These are phyloP conservation scores for Pyrus hybrid DNA, from an alignment of 331 rosid species.

Conservation along the genomic window DNA sequence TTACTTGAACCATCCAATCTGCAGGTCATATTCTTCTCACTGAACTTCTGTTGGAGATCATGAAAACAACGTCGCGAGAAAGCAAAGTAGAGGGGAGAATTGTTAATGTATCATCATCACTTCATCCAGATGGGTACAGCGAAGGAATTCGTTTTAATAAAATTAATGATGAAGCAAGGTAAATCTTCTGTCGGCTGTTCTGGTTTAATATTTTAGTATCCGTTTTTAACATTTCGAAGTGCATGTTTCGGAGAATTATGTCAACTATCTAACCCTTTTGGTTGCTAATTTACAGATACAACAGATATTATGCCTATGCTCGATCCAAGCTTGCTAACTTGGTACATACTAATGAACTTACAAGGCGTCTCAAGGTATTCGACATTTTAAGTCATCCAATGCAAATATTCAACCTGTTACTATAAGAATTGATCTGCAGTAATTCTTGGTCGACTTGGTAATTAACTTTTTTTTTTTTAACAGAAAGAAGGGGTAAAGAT, in stretches of 20 bases:
- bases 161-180: conserved; percentile 56
- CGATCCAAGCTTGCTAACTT: conserved; percentile 68
- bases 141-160: conserved; percentile 51
- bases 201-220: background rate
- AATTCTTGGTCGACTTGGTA: background rate
- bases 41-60: conserved; percentile 52
- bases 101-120: conserved; percentile 32
- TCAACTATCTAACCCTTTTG: conserved; percentile 13
- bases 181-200: background rate
- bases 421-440: background rate
- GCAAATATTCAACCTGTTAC: background rate
- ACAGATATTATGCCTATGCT: conserved; percentile 39
- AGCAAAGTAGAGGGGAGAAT: conserved; percentile 28
- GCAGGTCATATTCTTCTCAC: conserved; percentile 74
- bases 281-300: conserved; percentile 33
- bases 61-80: conserved; percentile 22
- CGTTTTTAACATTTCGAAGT: background rate
- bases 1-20: background rate
- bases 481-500: conserved; percentile 30
- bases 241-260: background rate
- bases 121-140: conserved; percentile 10
- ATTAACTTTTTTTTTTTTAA: background rate
- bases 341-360: conserved; percentile 54
- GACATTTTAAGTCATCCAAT: background rate
- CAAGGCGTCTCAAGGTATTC: conserved; percentile 51